Base-by-base conservation (phyloP, 1,284 basidiomycete genomes). In the Cryptococcus neoformans region DNA sequence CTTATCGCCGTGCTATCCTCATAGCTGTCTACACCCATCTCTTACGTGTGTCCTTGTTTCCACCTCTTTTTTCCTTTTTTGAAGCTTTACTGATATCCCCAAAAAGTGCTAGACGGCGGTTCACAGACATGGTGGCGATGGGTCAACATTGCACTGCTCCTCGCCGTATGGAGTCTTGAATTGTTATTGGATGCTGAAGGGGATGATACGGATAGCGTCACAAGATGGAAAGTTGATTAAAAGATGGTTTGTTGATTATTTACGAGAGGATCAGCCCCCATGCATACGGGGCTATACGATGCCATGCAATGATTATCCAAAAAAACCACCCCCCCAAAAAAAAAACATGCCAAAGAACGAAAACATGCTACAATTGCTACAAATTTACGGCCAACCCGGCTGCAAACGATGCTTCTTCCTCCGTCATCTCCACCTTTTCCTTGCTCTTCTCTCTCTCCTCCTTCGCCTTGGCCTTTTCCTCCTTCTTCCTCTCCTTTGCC, bases 21-120 rank as follows among this genome's bases (percentile, higher is more conserved):
- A 77, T 78, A 45, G 69, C 77, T 4, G 76, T 78, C 6, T 79
- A 79, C 59, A 79, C 78, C 6, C 78, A 79, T 59, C 63, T 78
- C 2, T 65, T 79, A 1, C 58, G 76, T 76, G 53, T 58, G 76
- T 73, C 40, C 34, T 28, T 28, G 28, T 28, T 21, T 38, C 42
- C 42, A 6, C 35, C 5, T 12, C 52, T 16, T 34, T 16, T 16
- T 7, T 37, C 36, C 28, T 17, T 14, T 40, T 10, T 52, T 34
- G 50, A 4, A 40, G n/a, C n/a, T n/a, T n/a, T n/a, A 37, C 44
- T 49, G 38, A n/a, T n/a, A n/a, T n/a, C n/a, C n/a, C n/a, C n/a
- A n/a, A 39, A 7, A 58, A 78, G 74, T 77, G 50, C 69, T 78
- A 45, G 76, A 78, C 59, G 73, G 72, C 5, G 76, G 76, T 14